A percentile compares a stretch with the other conserved stretches of the same genome.
Evolutionary conservation across 305 asterid species (phyloP).

Genomic region (Fraxinus angustifolia): DNA sequence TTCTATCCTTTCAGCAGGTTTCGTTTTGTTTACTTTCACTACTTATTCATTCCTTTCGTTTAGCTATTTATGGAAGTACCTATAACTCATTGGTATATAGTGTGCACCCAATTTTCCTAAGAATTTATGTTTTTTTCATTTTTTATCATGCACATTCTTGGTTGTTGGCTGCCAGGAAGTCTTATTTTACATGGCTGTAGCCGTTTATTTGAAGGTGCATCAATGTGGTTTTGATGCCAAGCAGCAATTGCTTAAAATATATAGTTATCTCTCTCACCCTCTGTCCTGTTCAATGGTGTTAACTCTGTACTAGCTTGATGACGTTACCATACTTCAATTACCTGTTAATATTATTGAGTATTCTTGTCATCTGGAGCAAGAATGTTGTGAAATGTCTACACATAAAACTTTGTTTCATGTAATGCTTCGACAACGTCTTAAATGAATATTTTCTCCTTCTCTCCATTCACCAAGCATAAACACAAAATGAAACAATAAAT

Average conservation of each 20-base stretch:
- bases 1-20: slow-evolving; percentile 92
- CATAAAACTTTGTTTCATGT: background rate
- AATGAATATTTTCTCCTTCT: background rate
- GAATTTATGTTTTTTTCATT: background rate
- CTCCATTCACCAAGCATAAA: background rate
- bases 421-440: background rate
- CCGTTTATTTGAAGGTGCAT: slow-evolving; percentile 2
- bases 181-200: slow-evolving; percentile 2
- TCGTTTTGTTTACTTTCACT: slow-evolving; percentile 11
- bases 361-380: background rate
- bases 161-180: slow-evolving; percentile 11
- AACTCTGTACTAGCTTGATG: background rate
- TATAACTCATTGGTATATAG: background rate
- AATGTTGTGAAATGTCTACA: background rate
- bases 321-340: background rate
- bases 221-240: slow-evolving; percentile 9
- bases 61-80: background rate
- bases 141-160: background rate
- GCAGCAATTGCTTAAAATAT: background rate
- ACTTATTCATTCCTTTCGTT: background rate
- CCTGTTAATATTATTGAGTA: background rate
- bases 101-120: background rate
- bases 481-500: background rate
- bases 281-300: background rate
- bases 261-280: background rate